phyloP scores from a whole-genome alignment of 257 asterid species.

The Jasminum sambac region DNA sequence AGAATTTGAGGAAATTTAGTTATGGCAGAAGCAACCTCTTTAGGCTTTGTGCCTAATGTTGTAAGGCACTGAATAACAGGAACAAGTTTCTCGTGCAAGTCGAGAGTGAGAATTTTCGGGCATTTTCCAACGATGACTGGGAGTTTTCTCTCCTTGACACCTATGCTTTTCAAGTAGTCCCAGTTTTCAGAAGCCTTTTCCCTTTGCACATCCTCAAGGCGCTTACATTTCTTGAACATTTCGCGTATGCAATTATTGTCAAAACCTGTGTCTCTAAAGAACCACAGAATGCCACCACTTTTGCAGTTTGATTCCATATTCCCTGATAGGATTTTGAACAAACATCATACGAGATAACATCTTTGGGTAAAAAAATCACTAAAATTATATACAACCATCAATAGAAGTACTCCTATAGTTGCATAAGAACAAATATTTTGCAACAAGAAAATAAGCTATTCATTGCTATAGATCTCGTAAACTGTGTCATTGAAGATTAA shows the following conservation, averaged over 20 bases:
- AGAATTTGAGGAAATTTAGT: slow-evolving; percentile 83
- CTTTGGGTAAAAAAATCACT: neutral
- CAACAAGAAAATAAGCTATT: neutral
- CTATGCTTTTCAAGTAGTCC: slow-evolving; percentile 88
- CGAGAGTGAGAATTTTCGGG: slow-evolving; percentile 83
- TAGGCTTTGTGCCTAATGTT: slow-evolving; percentile 71
- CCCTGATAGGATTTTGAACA: slow-evolving; percentile 33
- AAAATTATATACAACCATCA: neutral
- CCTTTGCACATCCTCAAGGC: slow-evolving; percentile 62
- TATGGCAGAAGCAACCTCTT: slow-evolving; percentile 83
- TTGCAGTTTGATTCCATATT: slow-evolving; percentile 75
- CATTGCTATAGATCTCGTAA: too few species aligned
- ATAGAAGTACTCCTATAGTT: neutral
- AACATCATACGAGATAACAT: slow-evolving; percentile 12
- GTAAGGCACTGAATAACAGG: slow-evolving; percentile 85
- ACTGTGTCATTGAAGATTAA: too few species aligned
- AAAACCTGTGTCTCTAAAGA: slow-evolving; percentile 90
- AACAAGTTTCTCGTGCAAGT: slow-evolving; percentile 68
- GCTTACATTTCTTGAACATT: slow-evolving; percentile 82
- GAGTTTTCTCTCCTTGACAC: slow-evolving; percentile 85
- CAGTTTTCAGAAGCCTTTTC: slow-evolving; percentile 88
- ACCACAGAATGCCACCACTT: slow-evolving; percentile 82
- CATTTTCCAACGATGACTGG: slow-evolving; percentile 72
- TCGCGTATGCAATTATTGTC: slow-evolving; percentile 68
- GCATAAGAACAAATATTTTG: neutral